These are phyloP conservation scores for Pyrus pyrifolia DNA, from an alignment of 306 rosid genomes.

Conservation along the genomic window DNA sequence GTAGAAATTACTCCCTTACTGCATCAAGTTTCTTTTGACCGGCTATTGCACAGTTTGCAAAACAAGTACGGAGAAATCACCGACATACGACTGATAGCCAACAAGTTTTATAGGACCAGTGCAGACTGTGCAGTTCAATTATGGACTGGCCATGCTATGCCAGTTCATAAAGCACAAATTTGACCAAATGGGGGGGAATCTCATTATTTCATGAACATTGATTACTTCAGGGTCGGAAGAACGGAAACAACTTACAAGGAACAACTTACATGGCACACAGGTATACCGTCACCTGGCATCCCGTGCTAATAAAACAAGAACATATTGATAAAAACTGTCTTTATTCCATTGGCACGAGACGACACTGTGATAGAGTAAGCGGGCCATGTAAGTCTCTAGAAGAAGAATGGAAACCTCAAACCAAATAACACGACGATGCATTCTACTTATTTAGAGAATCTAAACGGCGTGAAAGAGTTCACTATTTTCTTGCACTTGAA, in stretches of 20 bases:
- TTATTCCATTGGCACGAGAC: background rate
- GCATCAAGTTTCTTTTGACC: no score
- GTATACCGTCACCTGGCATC: background rate
- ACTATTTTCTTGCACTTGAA: conserved; percentile 20
- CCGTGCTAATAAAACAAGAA: no score
- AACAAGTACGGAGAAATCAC: background rate
- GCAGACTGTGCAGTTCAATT: conserved; percentile 3
- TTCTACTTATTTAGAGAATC: background rate
- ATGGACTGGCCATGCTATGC: background rate
- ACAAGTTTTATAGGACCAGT: background rate
- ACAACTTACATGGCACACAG: background rate
- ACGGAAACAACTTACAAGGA: background rate
- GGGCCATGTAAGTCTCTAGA: no score
- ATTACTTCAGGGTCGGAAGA: no score
- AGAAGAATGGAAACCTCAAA: no score
- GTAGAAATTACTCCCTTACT: no score
- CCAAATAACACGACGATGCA: no score
- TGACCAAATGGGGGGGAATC: background rate
- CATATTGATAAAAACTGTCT: no score
- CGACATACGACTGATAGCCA: background rate
- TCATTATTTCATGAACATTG: no score
- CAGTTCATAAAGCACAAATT: background rate
- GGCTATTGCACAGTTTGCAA: no score
- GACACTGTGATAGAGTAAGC: no score
- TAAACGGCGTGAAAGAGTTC: background rate